Percentiles rank a stretch among this genome's conserved stretches.
Conservation (phyloP, 257 asterid species). For the Mentha longifolia region DNA sequence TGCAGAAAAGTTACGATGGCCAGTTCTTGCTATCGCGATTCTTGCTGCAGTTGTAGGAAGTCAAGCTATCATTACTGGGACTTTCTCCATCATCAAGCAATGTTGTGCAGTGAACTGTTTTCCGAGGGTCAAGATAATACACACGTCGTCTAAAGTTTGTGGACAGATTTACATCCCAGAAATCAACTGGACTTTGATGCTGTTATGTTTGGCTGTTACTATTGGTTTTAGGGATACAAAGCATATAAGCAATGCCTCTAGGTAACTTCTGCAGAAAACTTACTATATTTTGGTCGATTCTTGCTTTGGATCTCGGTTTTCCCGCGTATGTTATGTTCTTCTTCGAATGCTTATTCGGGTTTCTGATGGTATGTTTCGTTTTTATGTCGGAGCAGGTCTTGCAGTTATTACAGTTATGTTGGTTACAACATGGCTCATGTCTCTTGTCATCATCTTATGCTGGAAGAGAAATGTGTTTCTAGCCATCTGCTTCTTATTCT, state of each 20-base stretch:
- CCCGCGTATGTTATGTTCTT: background rate
- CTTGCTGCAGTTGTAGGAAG: constrained; percentile 99
- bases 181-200: constrained; percentile 89
- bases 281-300: background rate
- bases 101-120: constrained; percentile 96
- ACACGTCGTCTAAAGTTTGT: constrained; percentile 83
- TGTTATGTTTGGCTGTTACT: constrained; percentile 90
- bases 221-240: constrained; percentile 88
- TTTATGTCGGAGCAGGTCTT: constrained; percentile 59
- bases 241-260: constrained; percentile 95
- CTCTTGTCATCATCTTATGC: constrained; percentile 84
- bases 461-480: constrained; percentile 70
- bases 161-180: constrained; percentile 98
- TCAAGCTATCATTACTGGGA: constrained; percentile 94
- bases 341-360: background rate
- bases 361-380: constrained; percentile 18
- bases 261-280: constrained; percentile 45
- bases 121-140: constrained; percentile 79
- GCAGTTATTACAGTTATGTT: constrained; percentile 97
- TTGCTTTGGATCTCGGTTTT: background rate
- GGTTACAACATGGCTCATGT: constrained; percentile 93
- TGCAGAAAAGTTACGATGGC: constrained; percentile 81
- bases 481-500: constrained; percentile 68
- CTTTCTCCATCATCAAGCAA: constrained; percentile 92
- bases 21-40: constrained; percentile 93